Conservation (phyloP, 1,284 basidiomycete genomes). For the Dichomitus squalens region DNA sequence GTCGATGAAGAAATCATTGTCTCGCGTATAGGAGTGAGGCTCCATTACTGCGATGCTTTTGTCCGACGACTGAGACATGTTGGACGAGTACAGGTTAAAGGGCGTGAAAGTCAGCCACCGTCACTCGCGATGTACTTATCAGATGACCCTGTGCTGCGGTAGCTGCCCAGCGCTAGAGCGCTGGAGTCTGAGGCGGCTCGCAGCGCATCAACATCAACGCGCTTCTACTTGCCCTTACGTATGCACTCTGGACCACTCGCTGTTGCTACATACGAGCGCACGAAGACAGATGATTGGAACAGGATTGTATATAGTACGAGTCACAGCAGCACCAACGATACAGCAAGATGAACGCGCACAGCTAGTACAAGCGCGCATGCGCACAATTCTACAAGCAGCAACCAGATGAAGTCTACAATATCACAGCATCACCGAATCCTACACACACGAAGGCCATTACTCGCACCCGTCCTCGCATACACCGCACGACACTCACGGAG, state of each 20-base stretch:
- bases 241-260: too few species aligned
- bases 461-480: background rate
- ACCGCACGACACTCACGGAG: background rate
- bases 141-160: too few species aligned
- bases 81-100: too few species aligned
- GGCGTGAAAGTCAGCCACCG: too few species aligned
- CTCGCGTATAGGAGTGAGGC: background rate
- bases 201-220: too few species aligned
- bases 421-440: background rate
- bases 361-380: background rate
- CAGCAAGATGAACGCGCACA: background rate
- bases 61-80: too few species aligned
- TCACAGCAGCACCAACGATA: slow-evolving; percentile 2
- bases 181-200: too few species aligned
- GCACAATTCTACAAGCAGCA: background rate
- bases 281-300: background rate
- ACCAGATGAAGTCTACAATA: background rate
- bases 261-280: too few species aligned
- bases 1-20: background rate
- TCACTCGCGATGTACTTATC: too few species aligned
- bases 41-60: too few species aligned
- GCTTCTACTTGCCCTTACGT: too few species aligned
- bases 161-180: too few species aligned
- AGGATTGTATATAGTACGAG: background rate
- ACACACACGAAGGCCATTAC: background rate